Percentiles rank a stretch among this genome's conserved stretches.
These are phyloP conservation scores for Macrolepiota dolichaula DNA, from an alignment of 768 basidiomycete genomes.

Conservation along the genomic window DNA sequence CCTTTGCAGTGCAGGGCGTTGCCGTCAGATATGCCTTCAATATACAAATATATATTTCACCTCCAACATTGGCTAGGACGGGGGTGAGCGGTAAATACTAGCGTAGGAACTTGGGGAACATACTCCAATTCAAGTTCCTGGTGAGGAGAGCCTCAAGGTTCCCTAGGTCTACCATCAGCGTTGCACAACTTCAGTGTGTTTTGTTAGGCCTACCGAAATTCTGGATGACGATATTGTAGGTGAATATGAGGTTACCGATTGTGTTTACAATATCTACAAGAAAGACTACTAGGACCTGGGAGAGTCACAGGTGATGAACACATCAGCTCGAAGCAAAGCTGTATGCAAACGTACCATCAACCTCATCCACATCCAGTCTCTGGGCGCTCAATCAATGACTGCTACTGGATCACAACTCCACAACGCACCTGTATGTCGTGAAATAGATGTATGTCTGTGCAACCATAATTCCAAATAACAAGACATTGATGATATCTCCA, in stretches of 20 bases:
- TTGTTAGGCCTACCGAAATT: slow-evolving; percentile 36
- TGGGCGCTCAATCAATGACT: slow-evolving; percentile 13
- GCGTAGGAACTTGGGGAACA: slow-evolving; percentile 11
- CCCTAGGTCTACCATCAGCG: slow-evolving; percentile 11
- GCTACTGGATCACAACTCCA: not conserved
- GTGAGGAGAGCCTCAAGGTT: slow-evolving; percentile 13
- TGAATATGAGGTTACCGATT: slow-evolving; percentile 37
- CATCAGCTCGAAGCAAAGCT: not conserved
- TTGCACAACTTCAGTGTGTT: not conserved
- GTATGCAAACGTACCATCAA: slow-evolving; percentile 30
- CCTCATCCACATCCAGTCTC: slow-evolving; percentile 45
- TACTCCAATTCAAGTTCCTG: slow-evolving; percentile 12
- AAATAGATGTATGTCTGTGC: slow-evolving; percentile 47
- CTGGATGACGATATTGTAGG: slow-evolving; percentile 43
- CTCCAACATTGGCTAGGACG: not conserved
- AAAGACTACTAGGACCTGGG: slow-evolving; percentile 25
- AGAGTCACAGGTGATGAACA: slow-evolving; percentile 31
- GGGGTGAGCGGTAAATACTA: not conserved
- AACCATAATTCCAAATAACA: slow-evolving; percentile 48
- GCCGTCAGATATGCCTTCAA: not conserved
- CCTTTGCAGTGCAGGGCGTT: slow-evolving; percentile 30
- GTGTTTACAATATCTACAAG: slow-evolving; percentile 48
- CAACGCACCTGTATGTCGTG: slow-evolving; percentile 30
- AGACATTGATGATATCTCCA: slow-evolving; percentile 41
- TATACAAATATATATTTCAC: too few species aligned